Evolutionary conservation across 495 filamentous ascomycete genomes (phyloP).

Genomic region (Choiromyces venosus): DNA sequence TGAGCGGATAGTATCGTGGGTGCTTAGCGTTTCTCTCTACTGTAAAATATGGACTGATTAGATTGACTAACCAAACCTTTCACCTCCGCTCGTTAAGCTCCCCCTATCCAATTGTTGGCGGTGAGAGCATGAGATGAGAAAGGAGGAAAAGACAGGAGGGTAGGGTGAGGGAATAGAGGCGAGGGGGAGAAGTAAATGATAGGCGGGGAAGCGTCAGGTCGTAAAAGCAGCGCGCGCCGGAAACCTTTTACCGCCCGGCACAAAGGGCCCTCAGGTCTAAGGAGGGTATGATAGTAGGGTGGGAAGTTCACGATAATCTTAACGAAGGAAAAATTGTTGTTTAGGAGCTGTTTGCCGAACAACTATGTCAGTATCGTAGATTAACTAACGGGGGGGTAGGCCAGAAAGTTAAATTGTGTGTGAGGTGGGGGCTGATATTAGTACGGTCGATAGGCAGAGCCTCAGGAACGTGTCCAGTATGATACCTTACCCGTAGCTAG

Average conservation of each 20-base stretch:
- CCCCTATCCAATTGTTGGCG: not conserved
- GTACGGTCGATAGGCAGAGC: not conserved
- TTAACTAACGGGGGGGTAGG: not conserved
- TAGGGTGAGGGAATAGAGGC: not conserved
- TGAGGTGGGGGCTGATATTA: not conserved
- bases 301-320: not conserved
- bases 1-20: not conserved
- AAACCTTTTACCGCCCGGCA: not conserved
- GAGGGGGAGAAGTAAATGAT: not conserved
- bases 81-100: not conserved
- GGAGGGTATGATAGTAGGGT: not conserved
- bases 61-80: not conserved
- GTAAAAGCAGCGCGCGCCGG: not conserved
- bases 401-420: too few relatives aligned
- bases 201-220: not conserved
- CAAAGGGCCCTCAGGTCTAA: not conserved
- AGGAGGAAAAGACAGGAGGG: not conserved
- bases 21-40: not conserved
- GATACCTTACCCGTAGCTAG: not conserved
- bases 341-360: not conserved
- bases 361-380: not conserved
- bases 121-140: not conserved
- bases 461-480: not conserved
- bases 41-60: not conserved
- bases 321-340: not conserved